Percentiles rank a stretch among this genome's conserved stretches.
These are phyloP conservation scores for Strobilomyces confusus DNA, from an alignment of 768 basidiomycete species.

Conservation along the genomic window DNA sequence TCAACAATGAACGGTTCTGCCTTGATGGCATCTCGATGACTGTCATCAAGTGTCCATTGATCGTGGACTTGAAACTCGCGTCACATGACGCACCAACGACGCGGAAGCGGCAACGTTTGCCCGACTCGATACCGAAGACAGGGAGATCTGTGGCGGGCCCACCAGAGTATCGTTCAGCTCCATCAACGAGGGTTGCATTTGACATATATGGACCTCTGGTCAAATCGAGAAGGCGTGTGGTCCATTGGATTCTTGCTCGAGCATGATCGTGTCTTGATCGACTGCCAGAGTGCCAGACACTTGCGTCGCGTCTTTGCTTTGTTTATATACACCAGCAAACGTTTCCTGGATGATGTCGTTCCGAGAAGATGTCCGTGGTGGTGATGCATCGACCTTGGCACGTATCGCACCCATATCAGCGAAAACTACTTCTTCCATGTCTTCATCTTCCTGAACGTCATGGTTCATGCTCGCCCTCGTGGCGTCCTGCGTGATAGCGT, in stretches of 20 bases:
- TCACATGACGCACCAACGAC: constrained; percentile 40
- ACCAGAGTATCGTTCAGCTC: constrained; percentile 33
- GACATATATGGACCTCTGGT: constrained; percentile 10
- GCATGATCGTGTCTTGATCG: too few relatives aligned
- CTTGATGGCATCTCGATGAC: constrained; percentile 46
- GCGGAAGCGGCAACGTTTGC: constrained; percentile 37
- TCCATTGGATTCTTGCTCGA: too few relatives aligned
- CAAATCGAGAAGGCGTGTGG: constrained; percentile 10
- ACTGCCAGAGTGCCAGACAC: not conserved
- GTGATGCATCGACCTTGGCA: constrained; percentile 14
- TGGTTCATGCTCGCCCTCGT: not conserved
- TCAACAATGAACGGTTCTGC: constrained; percentile 39
- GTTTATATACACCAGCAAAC: constrained; percentile 37
- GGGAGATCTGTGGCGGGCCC: constrained; percentile 34
- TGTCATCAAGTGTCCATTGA: constrained; percentile 42
- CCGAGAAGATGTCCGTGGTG: constrained; percentile 4
- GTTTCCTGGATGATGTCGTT: constrained; percentile 29
- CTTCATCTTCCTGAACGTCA: constrained; percentile 27
- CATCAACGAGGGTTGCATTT: constrained; percentile 37
- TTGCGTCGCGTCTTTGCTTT: not conserved
- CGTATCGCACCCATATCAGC: constrained; percentile 31
- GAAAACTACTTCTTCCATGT: constrained; percentile 52
- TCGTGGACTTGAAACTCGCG: constrained; percentile 39
- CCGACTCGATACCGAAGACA: constrained; percentile 31
- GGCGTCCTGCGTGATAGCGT: constrained; percentile 17